Base-by-base conservation (phyloP, 164 flowering plant genomes). In the Buxus sempervirens region DNA sequence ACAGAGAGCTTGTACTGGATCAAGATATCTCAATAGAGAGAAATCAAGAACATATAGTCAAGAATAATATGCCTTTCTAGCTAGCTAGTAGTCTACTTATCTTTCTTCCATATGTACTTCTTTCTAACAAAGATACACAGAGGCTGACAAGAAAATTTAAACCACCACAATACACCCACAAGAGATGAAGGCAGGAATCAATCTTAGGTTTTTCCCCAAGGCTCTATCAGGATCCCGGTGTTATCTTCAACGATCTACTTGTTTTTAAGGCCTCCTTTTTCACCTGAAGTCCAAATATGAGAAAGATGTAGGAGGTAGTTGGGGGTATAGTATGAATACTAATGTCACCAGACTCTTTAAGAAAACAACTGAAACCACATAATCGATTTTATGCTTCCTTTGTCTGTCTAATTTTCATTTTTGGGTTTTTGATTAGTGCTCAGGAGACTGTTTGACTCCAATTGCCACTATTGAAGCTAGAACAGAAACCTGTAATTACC, bases 401-500 rank as follows among this genome's bases (percentile, higher is more conserved):
- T 45, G 51, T 45, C 51, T 45, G 9, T 10, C 13, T 45, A 45
- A 45, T 45, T 45, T 45, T 45, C 51, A 5, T 45, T 15, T 45
- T 45, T 45, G 51, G 51, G 51, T 45, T 6, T 15, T 6, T n/a
- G 19, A 12, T 20, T 22, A 27, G 2, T 14, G 10, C n/a, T n/a
- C 3, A 27, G 4, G 1, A 36, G 2, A 57, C 38, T 32, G 38
- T 32, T 32, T 32, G 3, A 15, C 36, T 22, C n/a, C 32, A 41
- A 41, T 10, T 10, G 5, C 14, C 51, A n/a, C 21, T 21, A 26
- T 23, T 8, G 4, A 25, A 27, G 22, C 21, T 18, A 25, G 38
- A 32, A 32, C 7, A 53, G 54, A 18, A 14, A 27, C 18, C 1
- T 22, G 26, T 25, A 55, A 41, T 70, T 87, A 91, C 98, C 98